A percentile compares a stretch with the other conserved stretches of the same genome.
Conservation (phyloP, 1,284 basidiomycete genomes). For the Pterulicium gracile region DNA sequence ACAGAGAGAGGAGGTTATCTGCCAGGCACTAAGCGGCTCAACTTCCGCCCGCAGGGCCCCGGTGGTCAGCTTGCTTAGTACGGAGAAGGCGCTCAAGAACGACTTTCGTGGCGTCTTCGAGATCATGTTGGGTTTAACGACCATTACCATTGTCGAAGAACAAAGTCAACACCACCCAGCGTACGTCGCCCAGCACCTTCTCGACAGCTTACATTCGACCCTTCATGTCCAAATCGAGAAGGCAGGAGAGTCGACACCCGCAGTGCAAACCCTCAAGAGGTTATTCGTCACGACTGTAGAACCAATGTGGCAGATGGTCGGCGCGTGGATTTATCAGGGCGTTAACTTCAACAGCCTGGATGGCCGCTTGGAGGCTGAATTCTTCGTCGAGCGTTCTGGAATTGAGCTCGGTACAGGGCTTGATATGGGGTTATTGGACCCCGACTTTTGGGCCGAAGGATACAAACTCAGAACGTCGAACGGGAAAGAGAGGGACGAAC, state of each 20-base stretch:
- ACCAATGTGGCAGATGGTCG: slow-evolving; percentile 66
- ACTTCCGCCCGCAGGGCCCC: slow-evolving; percentile 16
- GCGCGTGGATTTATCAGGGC: slow-evolving; percentile 60
- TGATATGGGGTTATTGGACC: slow-evolving; percentile 41
- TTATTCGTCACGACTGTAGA: slow-evolving; percentile 56
- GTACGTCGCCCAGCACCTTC: slow-evolving; percentile 23
- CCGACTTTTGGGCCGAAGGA: slow-evolving; percentile 74
- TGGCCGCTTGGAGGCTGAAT: slow-evolving; percentile 56
- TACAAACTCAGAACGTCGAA: slow-evolving; percentile 42
- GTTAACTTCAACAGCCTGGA: slow-evolving; percentile 12
- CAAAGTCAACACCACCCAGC: slow-evolving; percentile 17
- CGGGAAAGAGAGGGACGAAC: slow-evolving; percentile 16
- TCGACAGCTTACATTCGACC: slow-evolving; percentile 50
- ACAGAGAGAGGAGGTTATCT: slow-evolving; percentile 52
- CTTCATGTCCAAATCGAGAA: slow-evolving; percentile 40
- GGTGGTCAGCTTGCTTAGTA: slow-evolving; percentile 45
- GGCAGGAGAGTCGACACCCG: slow-evolving; percentile 10
- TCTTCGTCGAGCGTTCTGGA: slow-evolving; percentile 69
- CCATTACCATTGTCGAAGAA: slow-evolving; percentile 17
- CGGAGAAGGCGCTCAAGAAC: slow-evolving; percentile 47
- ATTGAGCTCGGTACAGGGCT: slow-evolving; percentile 34
- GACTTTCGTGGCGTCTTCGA: slow-evolving; percentile 46
- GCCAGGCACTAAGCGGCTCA: slow-evolving; percentile 36
- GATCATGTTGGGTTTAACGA: slow-evolving; percentile 28
- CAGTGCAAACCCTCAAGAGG: slow-evolving; percentile 42